These are phyloP conservation scores for Ganoderma lucidum DNA, from an alignment of 1,284 basidiomycete genomes.

Conservation along the genomic window DNA sequence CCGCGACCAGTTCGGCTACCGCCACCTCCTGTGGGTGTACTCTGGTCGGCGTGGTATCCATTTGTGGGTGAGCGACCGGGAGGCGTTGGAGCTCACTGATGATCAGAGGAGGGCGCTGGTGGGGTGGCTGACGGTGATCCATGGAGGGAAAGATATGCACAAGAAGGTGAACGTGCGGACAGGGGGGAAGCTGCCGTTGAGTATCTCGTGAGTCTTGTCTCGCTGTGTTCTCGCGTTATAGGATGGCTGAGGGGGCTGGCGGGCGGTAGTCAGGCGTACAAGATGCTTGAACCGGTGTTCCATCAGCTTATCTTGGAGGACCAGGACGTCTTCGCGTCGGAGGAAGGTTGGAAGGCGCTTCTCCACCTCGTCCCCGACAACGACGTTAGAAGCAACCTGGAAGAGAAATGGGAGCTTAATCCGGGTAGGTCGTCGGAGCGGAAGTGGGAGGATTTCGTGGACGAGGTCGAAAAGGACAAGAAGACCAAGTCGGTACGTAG, in stretches of 20 bases:
- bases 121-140: slow-evolving; percentile 87
- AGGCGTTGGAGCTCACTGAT: slow-evolving; percentile 91
- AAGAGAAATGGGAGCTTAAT: slow-evolving; percentile 69
- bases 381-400: slow-evolving; percentile 55
- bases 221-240: not conserved
- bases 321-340: slow-evolving; percentile 85
- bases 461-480: slow-evolving; percentile 36
- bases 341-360: slow-evolving; percentile 80
- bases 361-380: slow-evolving; percentile 81
- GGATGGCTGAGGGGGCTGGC: not conserved
- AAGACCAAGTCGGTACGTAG: not conserved
- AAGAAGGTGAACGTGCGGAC: slow-evolving; percentile 86
- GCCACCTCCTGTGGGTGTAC: slow-evolving; percentile 94
- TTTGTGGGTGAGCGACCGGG: slow-evolving; percentile 94
- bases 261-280: slow-evolving; percentile 35
- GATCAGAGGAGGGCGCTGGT: slow-evolving; percentile 91
- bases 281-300: slow-evolving; percentile 67
- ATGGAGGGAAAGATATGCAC: slow-evolving; percentile 82
- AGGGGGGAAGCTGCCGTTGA: slow-evolving; percentile 65
- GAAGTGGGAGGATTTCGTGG: slow-evolving; percentile 82
- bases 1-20: slow-evolving; percentile 87
- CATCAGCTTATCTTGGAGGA: slow-evolving; percentile 78
- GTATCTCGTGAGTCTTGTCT: slow-evolving; percentile 63
- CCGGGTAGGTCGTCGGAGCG: slow-evolving; percentile 61
- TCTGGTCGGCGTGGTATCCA: slow-evolving; percentile 98